Evolutionary conservation across 441 rosid genomes (phyloP), one percentile per base, ranked within the genome.

Genomic region (Mallotus repandus): DNA sequence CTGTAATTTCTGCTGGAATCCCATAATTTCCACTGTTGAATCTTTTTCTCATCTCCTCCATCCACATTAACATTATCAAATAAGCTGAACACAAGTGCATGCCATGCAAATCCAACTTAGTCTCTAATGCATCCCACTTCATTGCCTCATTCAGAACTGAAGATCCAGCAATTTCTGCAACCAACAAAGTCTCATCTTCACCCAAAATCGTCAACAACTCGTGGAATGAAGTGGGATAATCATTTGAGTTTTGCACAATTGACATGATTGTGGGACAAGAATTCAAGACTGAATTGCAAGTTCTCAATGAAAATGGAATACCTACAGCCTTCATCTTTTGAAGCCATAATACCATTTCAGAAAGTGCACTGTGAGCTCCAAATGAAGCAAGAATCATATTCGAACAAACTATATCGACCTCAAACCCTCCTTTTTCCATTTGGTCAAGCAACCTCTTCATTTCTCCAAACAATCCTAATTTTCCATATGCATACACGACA

Each of bases 371-470:
- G 56, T 84, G 87, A 74, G 83, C 83, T 73, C 99, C 97, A 64
- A 88, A 92, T 0, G 94, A 91, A 6, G 97, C 85, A 54, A 95
- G 89, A 75, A 91, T 78, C 98, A 95, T 91, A 63, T 91, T 95
- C 14, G 90, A 84, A 77, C 89, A 86, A 61, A 89, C 82, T 0
- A 88, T 88, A 77, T 95, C 97, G 25, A 88, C 78, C 63, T 41
- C 61, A 57, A 82, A 71, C 49, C 93, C 92, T 77, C 71, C 80
- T 14, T 66, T 76, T 70, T 81, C 91, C 91, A 92, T 87, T 68
- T 60, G 38, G 3, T 48, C 65, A 7, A 89, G 74, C 50, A 73
- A 43, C 71, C 85, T 85, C 74, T 76, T 74, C 99, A 94, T 94
- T 21, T 91, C 87, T 7, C 81, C 84, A 68, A 94, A 84, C 77